Evolutionary conservation across 164 flowering plant genomes (phyloP).

Genomic region (Malania oleifera): DNA sequence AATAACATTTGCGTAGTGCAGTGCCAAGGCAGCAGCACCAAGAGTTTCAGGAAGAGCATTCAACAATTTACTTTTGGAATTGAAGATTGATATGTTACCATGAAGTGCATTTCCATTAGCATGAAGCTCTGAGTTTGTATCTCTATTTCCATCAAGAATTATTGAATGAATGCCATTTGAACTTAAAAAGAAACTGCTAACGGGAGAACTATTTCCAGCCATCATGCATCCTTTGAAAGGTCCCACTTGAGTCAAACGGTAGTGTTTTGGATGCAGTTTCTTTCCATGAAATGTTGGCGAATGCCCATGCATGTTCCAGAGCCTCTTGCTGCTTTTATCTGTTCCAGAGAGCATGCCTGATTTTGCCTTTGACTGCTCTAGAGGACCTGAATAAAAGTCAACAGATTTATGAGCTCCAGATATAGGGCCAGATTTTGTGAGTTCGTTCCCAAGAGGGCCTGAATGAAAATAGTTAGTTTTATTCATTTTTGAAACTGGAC

Average conservation of each 20-base stretch:
- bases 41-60: slow-evolving; percentile 70
- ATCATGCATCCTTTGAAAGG: slow-evolving; percentile 57
- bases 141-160: slow-evolving; percentile 20
- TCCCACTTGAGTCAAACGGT: slow-evolving; percentile 35
- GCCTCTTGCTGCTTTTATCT: slow-evolving; percentile 21
- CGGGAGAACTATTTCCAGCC: slow-evolving; percentile 31
- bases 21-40: slow-evolving; percentile 77
- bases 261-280: slow-evolving; percentile 22
- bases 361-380: slow-evolving; percentile 27
- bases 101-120: slow-evolving; percentile 8
- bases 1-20: slow-evolving; percentile 84
- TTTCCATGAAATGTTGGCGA: slow-evolving; percentile 18
- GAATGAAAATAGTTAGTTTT: slow-evolving; percentile 29
- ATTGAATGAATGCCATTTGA: slow-evolving; percentile 32
- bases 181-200: slow-evolving; percentile 15
- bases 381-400: slow-evolving; percentile 44
- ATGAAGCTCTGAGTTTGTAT: slow-evolving; percentile 8
- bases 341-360: slow-evolving; percentile 41
- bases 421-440: slow-evolving; percentile 28
- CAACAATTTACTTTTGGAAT: slow-evolving; percentile 34
- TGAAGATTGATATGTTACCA: slow-evolving; percentile 18
- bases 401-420: slow-evolving; percentile 18
- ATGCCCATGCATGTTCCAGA: slow-evolving; percentile 25
- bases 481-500: slow-evolving; percentile 21
- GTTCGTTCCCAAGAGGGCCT: slow-evolving; percentile 35